Evolutionary conservation across 495 filamentous ascomycete genomes (phyloP).

Genomic region (Pyrenopolyporus hunteri): DNA sequence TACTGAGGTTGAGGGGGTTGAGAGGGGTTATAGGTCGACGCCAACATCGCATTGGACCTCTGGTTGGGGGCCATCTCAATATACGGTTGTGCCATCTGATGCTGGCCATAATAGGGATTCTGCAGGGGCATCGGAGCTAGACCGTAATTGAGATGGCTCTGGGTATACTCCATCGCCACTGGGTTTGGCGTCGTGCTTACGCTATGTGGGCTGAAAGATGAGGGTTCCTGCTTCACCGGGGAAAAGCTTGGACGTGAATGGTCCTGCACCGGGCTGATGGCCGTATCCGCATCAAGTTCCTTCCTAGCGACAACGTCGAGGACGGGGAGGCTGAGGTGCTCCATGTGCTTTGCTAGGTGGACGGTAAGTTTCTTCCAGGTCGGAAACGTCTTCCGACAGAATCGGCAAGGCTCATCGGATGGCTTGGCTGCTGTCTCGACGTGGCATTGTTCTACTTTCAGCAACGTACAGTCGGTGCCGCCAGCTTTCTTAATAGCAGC

Average conservation of each 20-base stretch:
- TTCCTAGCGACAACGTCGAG: constrained; percentile 71
- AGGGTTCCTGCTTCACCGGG: constrained; percentile 44
- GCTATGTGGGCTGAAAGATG: constrained; percentile 21
- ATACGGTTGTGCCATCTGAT: constrained; percentile 21
- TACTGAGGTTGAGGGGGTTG: constrained; percentile 36
- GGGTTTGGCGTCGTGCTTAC: constrained; percentile 4
- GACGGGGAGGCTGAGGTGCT: constrained; percentile 87
- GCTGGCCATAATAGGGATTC: constrained; percentile 29
- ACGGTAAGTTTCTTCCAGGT: constrained; percentile 95
- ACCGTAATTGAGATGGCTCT: constrained; percentile 23
- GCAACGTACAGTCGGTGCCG: constrained; percentile 69
- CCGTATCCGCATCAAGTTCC: constrained; percentile 63
- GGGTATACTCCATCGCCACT: constrained; percentile 29
- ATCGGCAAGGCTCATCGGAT: constrained; percentile 83
- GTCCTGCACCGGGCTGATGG: constrained; percentile 68
- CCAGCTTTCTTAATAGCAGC: constrained; percentile 61
- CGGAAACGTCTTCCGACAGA: constrained; percentile 81
- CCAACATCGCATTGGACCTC: constrained; percentile 31
- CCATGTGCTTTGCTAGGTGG: constrained; percentile 97
- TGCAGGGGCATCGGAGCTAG: constrained; percentile 20
- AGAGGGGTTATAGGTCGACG: constrained; percentile 28
- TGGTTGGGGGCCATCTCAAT: constrained; percentile 28
- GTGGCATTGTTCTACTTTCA: constrained; percentile 79
- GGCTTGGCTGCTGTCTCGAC: constrained; percentile 69
- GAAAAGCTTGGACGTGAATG: constrained; percentile 51